phyloP scores from a whole-genome alignment of 345 rosid species.

The Arabidopsis thaliana region TAIR10.1 NC_003075.7:226001-226500 shows the following conservation, averaged over 20 bases:
- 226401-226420: slow-evolving; percentile 65
- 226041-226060: slow-evolving; percentile 37
- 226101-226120: slow-evolving; percentile 35
- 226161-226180: slow-evolving; percentile 87
- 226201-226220: slow-evolving; percentile 5
- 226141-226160: slow-evolving; percentile 81
- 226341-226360: slow-evolving; percentile 94
- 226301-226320: slow-evolving; percentile 89
- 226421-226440: slow-evolving; percentile 82
- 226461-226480: slow-evolving; percentile 75
- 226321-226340: slow-evolving; percentile 85
- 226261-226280: slow-evolving; percentile 66
- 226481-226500: slow-evolving; percentile 61
- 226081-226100: background rate
- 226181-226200: slow-evolving; percentile 81
- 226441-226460: slow-evolving; percentile 90
- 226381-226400: slow-evolving; percentile 66
- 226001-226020: slow-evolving; percentile 85
- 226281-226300: slow-evolving; percentile 86
- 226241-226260: background rate
- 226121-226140: slow-evolving; percentile 80
- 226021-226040: slow-evolving; percentile 71
- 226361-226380: slow-evolving; percentile 74
- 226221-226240: slow-evolving; percentile 7
- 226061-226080: background rate